These are phyloP conservation scores for Fusarium marasasianum DNA, from an alignment of 2,329 filamentous ascomycete genomes.

Conservation along the genomic window DNA sequence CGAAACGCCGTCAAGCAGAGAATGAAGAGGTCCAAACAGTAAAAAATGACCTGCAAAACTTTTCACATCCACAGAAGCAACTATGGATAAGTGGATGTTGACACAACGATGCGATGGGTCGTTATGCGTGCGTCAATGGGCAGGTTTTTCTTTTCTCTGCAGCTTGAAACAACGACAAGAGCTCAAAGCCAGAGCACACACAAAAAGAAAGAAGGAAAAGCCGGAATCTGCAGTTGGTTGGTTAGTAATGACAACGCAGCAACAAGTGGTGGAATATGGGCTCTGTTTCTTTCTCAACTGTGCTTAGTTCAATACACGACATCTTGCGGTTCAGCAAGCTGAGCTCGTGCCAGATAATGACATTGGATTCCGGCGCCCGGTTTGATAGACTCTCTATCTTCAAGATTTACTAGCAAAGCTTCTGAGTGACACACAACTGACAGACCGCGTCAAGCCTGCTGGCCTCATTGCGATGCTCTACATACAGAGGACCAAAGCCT, in stretches of 20 bases:
- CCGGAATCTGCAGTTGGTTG: slow-evolving; percentile 14
- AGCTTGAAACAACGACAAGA: slow-evolving; percentile 11
- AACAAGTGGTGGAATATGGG: slow-evolving; percentile 1
- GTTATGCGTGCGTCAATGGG: slow-evolving; percentile 24
- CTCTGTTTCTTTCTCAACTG: slow-evolving; percentile 3
- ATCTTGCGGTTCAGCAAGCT: background rate
- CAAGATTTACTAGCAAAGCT: slow-evolving; percentile 1
- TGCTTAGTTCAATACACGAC: background rate
- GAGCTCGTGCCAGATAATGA: background rate
- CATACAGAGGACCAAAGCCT: slow-evolving; percentile 14
- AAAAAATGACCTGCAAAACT: slow-evolving; percentile 22
- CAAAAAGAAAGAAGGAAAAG: background rate
- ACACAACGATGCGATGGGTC: slow-evolving; percentile 23
- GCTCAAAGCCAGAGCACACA: slow-evolving; percentile 7
- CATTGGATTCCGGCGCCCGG: slow-evolving; percentile 15
- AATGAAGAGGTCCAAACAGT: background rate
- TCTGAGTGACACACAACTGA: slow-evolving; percentile 19
- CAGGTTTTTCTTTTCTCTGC: slow-evolving; percentile 8
- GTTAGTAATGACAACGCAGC: slow-evolving; percentile 8
- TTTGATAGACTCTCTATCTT: slow-evolving; percentile 8
- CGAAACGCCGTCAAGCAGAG: background rate
- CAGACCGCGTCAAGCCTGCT: slow-evolving; percentile 24
- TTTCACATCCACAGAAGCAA: slow-evolving; percentile 40
- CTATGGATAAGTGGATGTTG: slow-evolving; percentile 24
- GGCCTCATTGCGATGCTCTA: slow-evolving; percentile 16